Conservation (phyloP, 805 yeast genomes). For the Saccharomycopsis capsularis region DNA sequence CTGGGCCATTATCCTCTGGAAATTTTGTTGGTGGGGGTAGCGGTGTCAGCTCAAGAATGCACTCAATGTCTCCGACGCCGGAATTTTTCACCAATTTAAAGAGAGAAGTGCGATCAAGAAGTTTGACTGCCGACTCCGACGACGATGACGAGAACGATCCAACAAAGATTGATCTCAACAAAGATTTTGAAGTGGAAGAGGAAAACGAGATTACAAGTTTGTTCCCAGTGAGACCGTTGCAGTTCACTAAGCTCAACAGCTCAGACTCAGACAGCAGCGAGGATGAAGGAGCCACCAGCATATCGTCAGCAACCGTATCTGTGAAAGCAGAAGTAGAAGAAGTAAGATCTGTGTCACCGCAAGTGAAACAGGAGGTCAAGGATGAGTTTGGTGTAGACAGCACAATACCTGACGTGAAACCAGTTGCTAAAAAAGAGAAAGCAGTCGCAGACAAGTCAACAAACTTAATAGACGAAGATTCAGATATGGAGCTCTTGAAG, state of each 20-base stretch:
- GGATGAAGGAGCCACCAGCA: background rate
- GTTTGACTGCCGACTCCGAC: slow-evolving; percentile 14
- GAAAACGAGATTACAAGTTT: slow-evolving; percentile 31
- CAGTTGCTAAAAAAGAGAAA: background rate
- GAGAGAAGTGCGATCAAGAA: slow-evolving; percentile 16
- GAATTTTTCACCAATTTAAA: slow-evolving; percentile 26
- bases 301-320: background rate
- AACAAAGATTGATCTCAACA: slow-evolving; percentile 38
- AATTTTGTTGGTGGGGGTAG: slow-evolving; percentile 4
- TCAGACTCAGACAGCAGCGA: background rate
- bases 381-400: slow-evolving; percentile 21
- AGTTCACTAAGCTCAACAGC: slow-evolving; percentile 29
- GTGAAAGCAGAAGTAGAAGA: background rate
- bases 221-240: slow-evolving; percentile 40
- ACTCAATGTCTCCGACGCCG: slow-evolving; percentile 29
- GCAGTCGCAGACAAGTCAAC: slow-evolving; percentile 5
- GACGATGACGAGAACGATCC: slow-evolving; percentile 29
- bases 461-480: slow-evolving; percentile 16
- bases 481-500: slow-evolving; percentile 8
- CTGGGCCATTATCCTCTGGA: slow-evolving; percentile 57
- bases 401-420: background rate
- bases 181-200: slow-evolving; percentile 34
- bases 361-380: slow-evolving; percentile 16
- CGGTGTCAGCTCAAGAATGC: slow-evolving; percentile 2
- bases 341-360: slow-evolving; percentile 4